Evolutionary conservation across 805 yeast genomes (phyloP).

Genomic region (Citeromyces nyonsensis): DNA sequence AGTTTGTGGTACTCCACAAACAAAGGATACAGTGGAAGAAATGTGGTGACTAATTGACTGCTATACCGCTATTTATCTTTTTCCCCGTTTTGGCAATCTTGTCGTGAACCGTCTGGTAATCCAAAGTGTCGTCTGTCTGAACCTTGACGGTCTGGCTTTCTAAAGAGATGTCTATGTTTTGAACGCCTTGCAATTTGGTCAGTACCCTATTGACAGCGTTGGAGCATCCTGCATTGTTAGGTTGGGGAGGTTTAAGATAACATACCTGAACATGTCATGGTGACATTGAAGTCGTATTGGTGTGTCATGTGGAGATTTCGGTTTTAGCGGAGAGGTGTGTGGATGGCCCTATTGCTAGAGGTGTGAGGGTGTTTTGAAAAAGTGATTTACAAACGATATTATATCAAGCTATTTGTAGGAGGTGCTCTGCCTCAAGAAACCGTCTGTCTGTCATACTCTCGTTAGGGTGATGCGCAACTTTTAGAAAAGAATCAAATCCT

Average conservation of each 20-base stretch:
- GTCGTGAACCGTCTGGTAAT: constrained; percentile 65
- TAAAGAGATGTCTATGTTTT: constrained; percentile 56
- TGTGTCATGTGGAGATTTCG: constrained; percentile 12
- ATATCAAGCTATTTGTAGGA: no score
- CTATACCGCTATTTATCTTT: constrained; percentile 46
- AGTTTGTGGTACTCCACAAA: no score
- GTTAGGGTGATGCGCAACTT: no score
- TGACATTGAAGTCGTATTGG: constrained; percentile 67
- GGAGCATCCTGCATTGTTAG: constrained; percentile 44
- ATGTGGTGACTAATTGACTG: neutral
- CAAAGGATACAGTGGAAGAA: neutral
- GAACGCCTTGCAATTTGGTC: constrained; percentile 57
- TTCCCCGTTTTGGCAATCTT: constrained; percentile 88
- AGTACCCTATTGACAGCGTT: constrained; percentile 73
- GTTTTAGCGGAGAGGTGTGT: no score
- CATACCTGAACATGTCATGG: constrained; percentile 66
- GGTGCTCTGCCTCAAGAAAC: no score
- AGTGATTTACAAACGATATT: no score
- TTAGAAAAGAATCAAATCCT: no score
- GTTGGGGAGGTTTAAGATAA: constrained; percentile 1
- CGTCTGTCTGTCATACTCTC: no score
- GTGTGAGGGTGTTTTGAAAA: no score
- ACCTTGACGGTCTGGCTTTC: constrained; percentile 78
- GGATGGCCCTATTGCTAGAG: no score
- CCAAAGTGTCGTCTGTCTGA: constrained; percentile 31